These are phyloP conservation scores for Saposhnikovia divaricata DNA, from an alignment of 129 eudicot genomes.

Conservation along the genomic window DNA sequence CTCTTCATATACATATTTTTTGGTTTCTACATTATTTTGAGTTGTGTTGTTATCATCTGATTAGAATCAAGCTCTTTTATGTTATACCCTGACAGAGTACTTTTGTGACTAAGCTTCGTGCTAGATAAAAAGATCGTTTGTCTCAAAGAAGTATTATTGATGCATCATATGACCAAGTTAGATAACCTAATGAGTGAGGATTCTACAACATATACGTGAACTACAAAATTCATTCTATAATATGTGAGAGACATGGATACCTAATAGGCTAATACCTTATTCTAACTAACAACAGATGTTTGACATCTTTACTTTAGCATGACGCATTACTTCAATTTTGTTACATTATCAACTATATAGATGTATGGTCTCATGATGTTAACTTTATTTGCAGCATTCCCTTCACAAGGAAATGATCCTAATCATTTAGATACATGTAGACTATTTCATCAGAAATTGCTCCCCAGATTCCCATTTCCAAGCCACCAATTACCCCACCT, in stretches of 20 bases:
- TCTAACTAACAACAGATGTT: not conserved
- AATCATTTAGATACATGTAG: constrained; percentile 30
- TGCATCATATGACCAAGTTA: constrained; percentile 23
- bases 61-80: not conserved
- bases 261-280: not conserved
- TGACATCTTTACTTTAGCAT: not conserved
- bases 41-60: not conserved
- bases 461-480: constrained; percentile 48
- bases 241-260: not conserved
- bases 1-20: too few species aligned
- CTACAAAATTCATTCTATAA: too few species aligned
- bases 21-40: not conserved
- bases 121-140: constrained; percentile 68
- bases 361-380: not conserved
- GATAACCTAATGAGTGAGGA: constrained; percentile 29
- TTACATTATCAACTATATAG: not conserved
- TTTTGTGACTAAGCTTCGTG: constrained; percentile 54
- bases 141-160: constrained; percentile 34
- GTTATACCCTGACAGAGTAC: not conserved
- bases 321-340: not conserved
- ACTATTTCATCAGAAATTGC: constrained; percentile 21
- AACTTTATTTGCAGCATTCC: constrained; percentile 47
- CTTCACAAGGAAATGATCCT: constrained; percentile 28
- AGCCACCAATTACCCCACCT: constrained; percentile 30
- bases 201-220: too few species aligned